Evolutionary conservation across 1,139 yeast genomes (phyloP).

Genomic region (Suhomyces coccinellae): DNA sequence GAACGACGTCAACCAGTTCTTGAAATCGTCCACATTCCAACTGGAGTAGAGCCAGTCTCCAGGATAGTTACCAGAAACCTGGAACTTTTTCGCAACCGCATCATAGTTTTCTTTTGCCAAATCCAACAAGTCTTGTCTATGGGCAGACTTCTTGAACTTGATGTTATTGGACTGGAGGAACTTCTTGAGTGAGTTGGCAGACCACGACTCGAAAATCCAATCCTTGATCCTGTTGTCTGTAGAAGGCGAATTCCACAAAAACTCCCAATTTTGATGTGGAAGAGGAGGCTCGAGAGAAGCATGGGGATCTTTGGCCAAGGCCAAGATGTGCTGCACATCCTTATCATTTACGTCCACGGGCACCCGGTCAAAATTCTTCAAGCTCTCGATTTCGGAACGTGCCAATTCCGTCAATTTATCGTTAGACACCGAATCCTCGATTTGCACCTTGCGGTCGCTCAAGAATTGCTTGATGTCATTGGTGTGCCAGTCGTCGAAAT

Average conservation of each 20-base stretch:
- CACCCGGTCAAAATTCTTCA: constrained; percentile 16
- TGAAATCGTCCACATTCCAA: constrained; percentile 47
- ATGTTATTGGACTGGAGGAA: constrained; percentile 38
- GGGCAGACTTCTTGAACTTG: constrained; percentile 25
- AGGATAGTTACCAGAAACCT: constrained; percentile 49
- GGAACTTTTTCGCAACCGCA: constrained; percentile 31
- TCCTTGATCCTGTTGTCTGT: constrained; percentile 15
- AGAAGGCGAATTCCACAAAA: constrained; percentile 9
- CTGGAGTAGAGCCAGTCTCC: constrained; percentile 49
- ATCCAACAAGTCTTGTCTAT: constrained; percentile 37
- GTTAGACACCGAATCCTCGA: constrained; percentile 21
- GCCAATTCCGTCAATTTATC: constrained; percentile 38
- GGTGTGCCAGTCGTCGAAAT: constrained; percentile 21
- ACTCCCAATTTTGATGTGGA: constrained; percentile 21
- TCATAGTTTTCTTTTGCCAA: constrained; percentile 40
- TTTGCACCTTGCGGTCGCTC: constrained; percentile 35
- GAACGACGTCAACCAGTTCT: constrained; percentile 48
- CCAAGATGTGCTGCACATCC: constrained; percentile 19
- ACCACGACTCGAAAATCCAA: constrained; percentile 57
- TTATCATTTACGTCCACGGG: constrained; percentile 16
- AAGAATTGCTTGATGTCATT: constrained; percentile 31
- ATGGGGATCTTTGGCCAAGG: constrained; percentile 20
- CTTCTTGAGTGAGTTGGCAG: constrained; percentile 31
- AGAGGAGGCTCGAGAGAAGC: constrained; percentile 16
- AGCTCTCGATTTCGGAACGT: constrained; percentile 30